Conservation (phyloP, 2,329 filamentous ascomycete species). For the Alternaria rosae region DNA sequence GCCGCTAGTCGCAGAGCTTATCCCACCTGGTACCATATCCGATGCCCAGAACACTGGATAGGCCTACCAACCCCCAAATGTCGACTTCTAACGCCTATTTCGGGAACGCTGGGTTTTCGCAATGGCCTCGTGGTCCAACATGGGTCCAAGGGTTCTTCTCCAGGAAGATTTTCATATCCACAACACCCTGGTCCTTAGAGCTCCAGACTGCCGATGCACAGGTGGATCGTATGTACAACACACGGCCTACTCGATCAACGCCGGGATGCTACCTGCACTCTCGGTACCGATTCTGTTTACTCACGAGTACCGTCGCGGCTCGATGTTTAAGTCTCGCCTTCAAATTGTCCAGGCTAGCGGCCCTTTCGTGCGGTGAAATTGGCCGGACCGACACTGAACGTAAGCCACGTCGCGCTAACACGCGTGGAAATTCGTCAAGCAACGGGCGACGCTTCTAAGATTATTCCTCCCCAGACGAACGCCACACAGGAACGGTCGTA, state of each 20-base stretch:
- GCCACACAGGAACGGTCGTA: background rate
- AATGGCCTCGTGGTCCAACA: background rate
- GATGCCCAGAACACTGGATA: slow-evolving; percentile 12
- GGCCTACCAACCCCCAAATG: background rate
- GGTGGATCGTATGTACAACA: background rate
- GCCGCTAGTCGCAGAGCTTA: slow-evolving; percentile 6
- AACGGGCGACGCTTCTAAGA: slow-evolving; percentile 1
- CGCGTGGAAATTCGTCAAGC: background rate
- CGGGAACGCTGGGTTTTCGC: background rate
- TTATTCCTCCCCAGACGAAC: background rate
- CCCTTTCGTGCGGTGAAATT: background rate
- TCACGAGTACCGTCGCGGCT: background rate
- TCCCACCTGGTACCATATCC: slow-evolving; percentile 1
- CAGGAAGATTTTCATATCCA: background rate
- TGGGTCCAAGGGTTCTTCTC: background rate
- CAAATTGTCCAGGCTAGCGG: background rate
- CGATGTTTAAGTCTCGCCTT: background rate
- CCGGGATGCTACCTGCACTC: background rate
- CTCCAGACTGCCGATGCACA: background rate
- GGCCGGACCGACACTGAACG: background rate
- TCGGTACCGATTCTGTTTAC: background rate
- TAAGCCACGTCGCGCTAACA: slow-evolving; percentile 1
- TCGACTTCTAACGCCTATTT: background rate
- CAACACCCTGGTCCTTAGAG: background rate
- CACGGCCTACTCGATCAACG: background rate